These are phyloP conservation scores for Phenoliferia sp. DNA, from an alignment of 1,284 basidiomycete species.

Conservation along the genomic window DNA sequence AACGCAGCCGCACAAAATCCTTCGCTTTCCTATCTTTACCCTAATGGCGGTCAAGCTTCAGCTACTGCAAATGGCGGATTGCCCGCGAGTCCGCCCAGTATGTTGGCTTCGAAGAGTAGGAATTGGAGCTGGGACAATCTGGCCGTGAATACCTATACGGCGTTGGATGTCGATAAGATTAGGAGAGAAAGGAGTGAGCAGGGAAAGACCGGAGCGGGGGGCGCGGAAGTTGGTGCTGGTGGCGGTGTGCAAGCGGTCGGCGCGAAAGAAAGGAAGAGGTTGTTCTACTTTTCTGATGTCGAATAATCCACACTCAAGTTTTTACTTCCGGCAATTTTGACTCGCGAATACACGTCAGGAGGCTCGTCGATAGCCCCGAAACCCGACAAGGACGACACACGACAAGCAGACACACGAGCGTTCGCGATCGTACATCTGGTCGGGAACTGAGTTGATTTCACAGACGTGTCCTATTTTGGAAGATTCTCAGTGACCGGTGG, in stretches of 20 bases:
- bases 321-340: too few relatives aligned
- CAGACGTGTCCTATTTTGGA: too few relatives aligned
- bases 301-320: background rate
- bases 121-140: background rate
- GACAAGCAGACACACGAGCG: too few relatives aligned
- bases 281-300: constrained; percentile 8
- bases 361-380: too few relatives aligned
- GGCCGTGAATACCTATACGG: background rate
- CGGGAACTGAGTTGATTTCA: too few relatives aligned
- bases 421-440: too few relatives aligned
- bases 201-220: background rate
- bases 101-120: background rate
- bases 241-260: background rate
- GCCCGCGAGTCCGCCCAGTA: background rate
- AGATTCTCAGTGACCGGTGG: too few relatives aligned
- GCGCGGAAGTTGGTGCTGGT: background rate
- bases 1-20: constrained; percentile 11
- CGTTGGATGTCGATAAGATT: constrained; percentile 5
- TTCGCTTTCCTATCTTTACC: constrained; percentile 7
- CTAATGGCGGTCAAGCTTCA: background rate
- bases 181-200: background rate
- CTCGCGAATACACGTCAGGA: too few relatives aligned
- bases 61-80: background rate
- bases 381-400: too few relatives aligned
- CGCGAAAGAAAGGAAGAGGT: constrained; percentile 4